Evolutionary conservation across 805 yeast species (phyloP).

Genomic region (Metschnikowia orientalis): DNA sequence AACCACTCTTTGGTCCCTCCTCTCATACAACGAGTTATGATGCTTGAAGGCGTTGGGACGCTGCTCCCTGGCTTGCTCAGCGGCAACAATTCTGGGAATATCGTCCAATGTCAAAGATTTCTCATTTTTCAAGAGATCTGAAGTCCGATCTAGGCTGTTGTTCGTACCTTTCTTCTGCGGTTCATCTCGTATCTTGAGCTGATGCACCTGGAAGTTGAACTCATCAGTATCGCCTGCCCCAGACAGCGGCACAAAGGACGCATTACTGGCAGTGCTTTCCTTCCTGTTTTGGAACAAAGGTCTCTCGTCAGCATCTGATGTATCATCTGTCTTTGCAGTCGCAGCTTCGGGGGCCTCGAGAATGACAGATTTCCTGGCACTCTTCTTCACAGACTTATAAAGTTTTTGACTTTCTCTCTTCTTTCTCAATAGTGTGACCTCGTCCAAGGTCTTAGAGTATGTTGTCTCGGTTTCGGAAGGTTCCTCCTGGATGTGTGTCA

Average conservation of each 20-base stretch:
- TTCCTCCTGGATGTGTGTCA: slow-evolving; percentile 18
- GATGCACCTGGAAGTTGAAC: slow-evolving; percentile 22
- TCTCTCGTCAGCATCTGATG: slow-evolving; percentile 20
- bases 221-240: slow-evolving; percentile 25
- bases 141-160: slow-evolving; percentile 52
- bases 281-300: slow-evolving; percentile 15
- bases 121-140: slow-evolving; percentile 70
- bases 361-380: slow-evolving; percentile 62
- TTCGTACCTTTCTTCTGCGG: slow-evolving; percentile 32
- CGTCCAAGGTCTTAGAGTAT: slow-evolving; percentile 68
- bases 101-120: slow-evolving; percentile 90
- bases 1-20: slow-evolving; percentile 25
- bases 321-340: slow-evolving; percentile 27
- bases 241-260: slow-evolving; percentile 24
- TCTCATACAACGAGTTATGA: slow-evolving; percentile 49
- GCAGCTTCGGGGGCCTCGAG: slow-evolving; percentile 58
- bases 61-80: slow-evolving; percentile 91
- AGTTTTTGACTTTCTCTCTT: slow-evolving; percentile 62
- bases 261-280: slow-evolving; percentile 23
- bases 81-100: slow-evolving; percentile 94
- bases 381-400: slow-evolving; percentile 50
- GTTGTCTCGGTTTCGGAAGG: slow-evolving; percentile 35
- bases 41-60: slow-evolving; percentile 90
- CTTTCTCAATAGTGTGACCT: slow-evolving; percentile 71
- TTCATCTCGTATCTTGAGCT: slow-evolving; percentile 33